Percentiles rank a stretch among this genome's conserved stretches.
Evolutionary conservation across 2,329 filamentous ascomycete species (phyloP).

Genomic region (Diplocarpon rosae): DNA sequence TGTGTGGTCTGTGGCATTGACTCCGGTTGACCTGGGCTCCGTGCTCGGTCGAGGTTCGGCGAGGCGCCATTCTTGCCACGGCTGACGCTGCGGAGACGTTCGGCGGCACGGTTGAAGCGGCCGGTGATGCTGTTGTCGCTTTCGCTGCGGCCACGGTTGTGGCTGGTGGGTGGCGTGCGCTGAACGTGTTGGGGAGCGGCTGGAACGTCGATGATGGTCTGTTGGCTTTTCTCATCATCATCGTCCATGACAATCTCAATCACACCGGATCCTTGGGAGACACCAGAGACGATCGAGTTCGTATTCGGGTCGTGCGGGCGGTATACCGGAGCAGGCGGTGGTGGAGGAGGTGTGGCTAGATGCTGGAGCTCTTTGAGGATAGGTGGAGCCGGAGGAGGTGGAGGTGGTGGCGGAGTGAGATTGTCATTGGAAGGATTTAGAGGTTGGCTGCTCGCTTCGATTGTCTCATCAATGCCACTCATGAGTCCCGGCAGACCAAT

Average conservation of each 20-base stretch:
- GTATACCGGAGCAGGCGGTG: slow-evolving; percentile 48
- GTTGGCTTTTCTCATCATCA: slow-evolving; percentile 26
- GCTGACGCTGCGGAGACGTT: slow-evolving; percentile 49
- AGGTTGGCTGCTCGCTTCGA: slow-evolving; percentile 29
- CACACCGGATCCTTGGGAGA: slow-evolving; percentile 40
- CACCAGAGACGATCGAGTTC: slow-evolving; percentile 28
- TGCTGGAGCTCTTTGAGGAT: slow-evolving; percentile 54
- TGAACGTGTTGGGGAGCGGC: slow-evolving; percentile 31
- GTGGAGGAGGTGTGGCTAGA: slow-evolving; percentile 48
- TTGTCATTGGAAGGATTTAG: slow-evolving; percentile 39
- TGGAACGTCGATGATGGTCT: slow-evolving; percentile 11
- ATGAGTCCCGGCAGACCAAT: slow-evolving; percentile 22
- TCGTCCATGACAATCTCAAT: slow-evolving; percentile 60
- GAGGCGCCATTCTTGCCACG: slow-evolving; percentile 36
- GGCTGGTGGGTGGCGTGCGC: slow-evolving; percentile 28
- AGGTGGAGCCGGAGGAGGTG: slow-evolving; percentile 39
- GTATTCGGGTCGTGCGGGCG: slow-evolving; percentile 26
- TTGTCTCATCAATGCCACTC: slow-evolving; percentile 37
- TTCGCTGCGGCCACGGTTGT: slow-evolving; percentile 46
- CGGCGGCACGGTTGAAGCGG: slow-evolving; percentile 45
- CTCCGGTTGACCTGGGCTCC: slow-evolving; percentile 14
- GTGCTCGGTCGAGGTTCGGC: slow-evolving; percentile 15
- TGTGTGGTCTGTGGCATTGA: slow-evolving; percentile 6
- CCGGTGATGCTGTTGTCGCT: slow-evolving; percentile 41
- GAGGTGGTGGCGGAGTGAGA: slow-evolving; percentile 38